A percentile compares a stretch with the other conserved stretches of the same genome.
These are phyloP conservation scores for Fraxinus nigra DNA, from an alignment of 305 asterid genomes.

Conservation along the genomic window DNA sequence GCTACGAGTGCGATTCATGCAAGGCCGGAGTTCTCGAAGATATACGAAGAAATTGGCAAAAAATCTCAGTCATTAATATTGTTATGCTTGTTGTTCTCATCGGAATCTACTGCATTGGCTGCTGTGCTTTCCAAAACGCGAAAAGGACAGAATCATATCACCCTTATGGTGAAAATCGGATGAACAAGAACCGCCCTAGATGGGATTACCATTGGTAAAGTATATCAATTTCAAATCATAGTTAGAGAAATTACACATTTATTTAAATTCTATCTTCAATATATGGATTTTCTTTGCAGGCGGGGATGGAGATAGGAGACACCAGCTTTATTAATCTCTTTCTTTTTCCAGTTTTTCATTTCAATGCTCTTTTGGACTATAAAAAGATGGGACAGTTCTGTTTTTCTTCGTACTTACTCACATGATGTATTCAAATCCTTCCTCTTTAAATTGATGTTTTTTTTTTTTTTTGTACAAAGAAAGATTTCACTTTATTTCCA, in stretches of 20 bases:
- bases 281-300: constrained; percentile 37
- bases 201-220: constrained; percentile 84
- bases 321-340: constrained; percentile 55
- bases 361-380: constrained; percentile 1
- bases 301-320: constrained; percentile 90
- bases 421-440: background rate
- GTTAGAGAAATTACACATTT: background rate
- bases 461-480: background rate
- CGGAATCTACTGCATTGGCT: constrained; percentile 79
- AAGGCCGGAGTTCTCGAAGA: constrained; percentile 91
- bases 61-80: constrained; percentile 75
- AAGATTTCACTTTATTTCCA: background rate
- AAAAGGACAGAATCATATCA: constrained; percentile 57
- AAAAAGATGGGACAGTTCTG: constrained; percentile 8
- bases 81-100: constrained; percentile 78
- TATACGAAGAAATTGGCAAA: constrained; percentile 80
- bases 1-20: constrained; percentile 95
- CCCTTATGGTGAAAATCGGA: constrained; percentile 65
- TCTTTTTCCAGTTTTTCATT: background rate
- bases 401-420: background rate
- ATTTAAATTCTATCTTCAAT: background rate
- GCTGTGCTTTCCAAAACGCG: constrained; percentile 86
- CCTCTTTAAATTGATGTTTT: background rate
- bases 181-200: constrained; percentile 76
- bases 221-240: background rate